Conservation (phyloP, 2,329 filamentous ascomycete genomes). For the Colletotrichum chlorophyti region DNA sequence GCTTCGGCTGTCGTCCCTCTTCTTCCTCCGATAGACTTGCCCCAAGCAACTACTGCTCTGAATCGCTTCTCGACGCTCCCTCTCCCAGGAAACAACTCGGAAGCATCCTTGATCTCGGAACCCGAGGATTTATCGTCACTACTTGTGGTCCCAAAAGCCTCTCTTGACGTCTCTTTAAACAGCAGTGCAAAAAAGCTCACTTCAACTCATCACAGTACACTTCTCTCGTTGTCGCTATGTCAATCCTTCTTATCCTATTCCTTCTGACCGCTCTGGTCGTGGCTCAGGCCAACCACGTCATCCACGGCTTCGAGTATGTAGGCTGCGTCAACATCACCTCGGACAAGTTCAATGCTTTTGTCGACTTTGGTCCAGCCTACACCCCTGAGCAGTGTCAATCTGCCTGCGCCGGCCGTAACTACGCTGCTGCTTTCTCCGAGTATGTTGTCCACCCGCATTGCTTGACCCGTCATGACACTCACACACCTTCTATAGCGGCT, state of each 20-base stretch:
- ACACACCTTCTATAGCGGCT: background rate
- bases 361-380: slow-evolving; percentile 11
- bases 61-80: too few relatives aligned
- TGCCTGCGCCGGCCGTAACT: slow-evolving; percentile 17
- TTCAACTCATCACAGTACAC: background rate
- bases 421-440: slow-evolving; percentile 21
- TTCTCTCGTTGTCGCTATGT: background rate
- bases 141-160: background rate
- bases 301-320: slow-evolving; percentile 21
- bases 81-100: background rate
- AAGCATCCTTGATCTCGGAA: background rate
- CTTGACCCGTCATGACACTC: too few relatives aligned
- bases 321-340: slow-evolving; percentile 21
- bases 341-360: slow-evolving; percentile 12
- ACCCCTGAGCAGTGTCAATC: slow-evolving; percentile 26
- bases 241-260: background rate
- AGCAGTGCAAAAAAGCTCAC: background rate
- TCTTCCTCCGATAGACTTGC: background rate
- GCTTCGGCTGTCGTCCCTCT: too few relatives aligned
- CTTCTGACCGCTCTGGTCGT: slow-evolving; percentile 10
- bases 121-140: background rate
- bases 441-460: background rate
- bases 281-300: slow-evolving; percentile 11
- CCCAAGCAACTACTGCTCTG: too few relatives aligned
- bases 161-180: background rate